Evolutionary conservation across 345 rosid genomes (phyloP), one percentile per base, ranked within the genome.

Genomic region (Melastoma malabathricum): DNA sequence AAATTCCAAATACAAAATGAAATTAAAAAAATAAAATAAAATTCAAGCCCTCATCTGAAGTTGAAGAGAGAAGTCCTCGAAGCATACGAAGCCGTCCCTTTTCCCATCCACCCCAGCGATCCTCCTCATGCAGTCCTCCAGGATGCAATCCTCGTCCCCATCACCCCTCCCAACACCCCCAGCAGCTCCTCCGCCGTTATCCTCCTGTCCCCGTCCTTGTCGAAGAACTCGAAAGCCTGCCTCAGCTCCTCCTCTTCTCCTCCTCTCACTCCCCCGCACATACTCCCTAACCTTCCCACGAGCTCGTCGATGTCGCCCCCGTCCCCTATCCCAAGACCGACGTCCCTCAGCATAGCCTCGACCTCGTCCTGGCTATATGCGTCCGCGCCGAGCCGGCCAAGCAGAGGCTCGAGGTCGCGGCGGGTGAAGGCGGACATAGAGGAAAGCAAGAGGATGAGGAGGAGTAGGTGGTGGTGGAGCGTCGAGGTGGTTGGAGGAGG

Each of bases 71-170:
- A 92, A 92, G 64, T 92, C 99, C 48, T 75, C 78, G 60, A 92
- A 92, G 65, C 95, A 84, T 41, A 92, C 99, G 60, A 84, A 81
- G 27, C 97, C 99, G 4, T 81, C 89, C 7, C 79, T 85, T 18
- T 73, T 88, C 23, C 57, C 66, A 63, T 79, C 95, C 3, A 88
- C 95, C 1, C 43, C 64, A 1, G 76, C 86, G 72, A 92, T 82
- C 95, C 87, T 92, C 61, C 86, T 79, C 70, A 64, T 63, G 80
- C 98, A 88, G 18, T 92, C 98, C 13, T 75, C 95, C 27, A 92
- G 41, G 72, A 94, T 81, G 83, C 86, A 83, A 67, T 47, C 19
- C 31, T 76, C 82, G 49, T 87, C 1, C 90, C 94, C 1, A 88
- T 64, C 1, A 78, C 64, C 1, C 60, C 75, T 16, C 48, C 59